Evolutionary conservation across 1,284 basidiomycete genomes (phyloP).

Genomic region (Cerrena zonata): DNA sequence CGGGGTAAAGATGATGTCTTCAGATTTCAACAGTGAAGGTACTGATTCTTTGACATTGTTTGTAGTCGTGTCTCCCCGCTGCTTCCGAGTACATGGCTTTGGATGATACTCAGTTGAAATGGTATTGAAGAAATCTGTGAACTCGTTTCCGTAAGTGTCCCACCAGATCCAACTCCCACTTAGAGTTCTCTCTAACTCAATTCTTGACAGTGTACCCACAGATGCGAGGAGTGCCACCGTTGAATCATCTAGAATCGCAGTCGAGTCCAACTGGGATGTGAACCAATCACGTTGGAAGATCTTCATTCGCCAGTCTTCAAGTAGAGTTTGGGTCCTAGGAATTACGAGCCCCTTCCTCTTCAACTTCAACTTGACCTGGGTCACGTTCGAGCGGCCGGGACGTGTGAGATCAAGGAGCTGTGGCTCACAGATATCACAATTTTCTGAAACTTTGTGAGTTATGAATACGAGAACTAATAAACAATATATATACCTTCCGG

Average conservation of each 20-base stretch:
- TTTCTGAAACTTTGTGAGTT: background rate
- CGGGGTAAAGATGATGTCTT: too few species aligned
- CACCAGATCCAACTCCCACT: too few species aligned
- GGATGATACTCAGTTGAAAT: too few species aligned
- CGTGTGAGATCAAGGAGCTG: constrained; percentile 10
- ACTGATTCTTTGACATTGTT: too few species aligned
- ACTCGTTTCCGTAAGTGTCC: too few species aligned
- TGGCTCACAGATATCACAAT: constrained; percentile 16
- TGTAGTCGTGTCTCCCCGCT: too few species aligned
- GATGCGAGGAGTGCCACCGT: background rate
- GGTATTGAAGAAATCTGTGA: too few species aligned
- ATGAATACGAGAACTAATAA: background rate
- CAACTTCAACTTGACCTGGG: constrained; percentile 20
- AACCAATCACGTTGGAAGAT: constrained; percentile 8
- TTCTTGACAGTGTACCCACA: background rate
- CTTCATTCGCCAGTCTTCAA: constrained; percentile 8
- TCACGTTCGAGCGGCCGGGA: background rate
- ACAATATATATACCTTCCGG: constrained; percentile 4
- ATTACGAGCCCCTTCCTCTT: constrained; percentile 5
- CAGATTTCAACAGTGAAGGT: too few species aligned
- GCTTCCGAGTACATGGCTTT: too few species aligned
- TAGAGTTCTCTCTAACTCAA: too few species aligned
- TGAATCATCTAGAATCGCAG: constrained; percentile 11
- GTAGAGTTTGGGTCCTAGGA: background rate
- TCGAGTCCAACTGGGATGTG: background rate